Percentiles rank a stretch among this genome's conserved stretches.
These are phyloP conservation scores for Trapa bicornis DNA, from an alignment of 345 rosid genomes.

Conservation along the genomic window DNA sequence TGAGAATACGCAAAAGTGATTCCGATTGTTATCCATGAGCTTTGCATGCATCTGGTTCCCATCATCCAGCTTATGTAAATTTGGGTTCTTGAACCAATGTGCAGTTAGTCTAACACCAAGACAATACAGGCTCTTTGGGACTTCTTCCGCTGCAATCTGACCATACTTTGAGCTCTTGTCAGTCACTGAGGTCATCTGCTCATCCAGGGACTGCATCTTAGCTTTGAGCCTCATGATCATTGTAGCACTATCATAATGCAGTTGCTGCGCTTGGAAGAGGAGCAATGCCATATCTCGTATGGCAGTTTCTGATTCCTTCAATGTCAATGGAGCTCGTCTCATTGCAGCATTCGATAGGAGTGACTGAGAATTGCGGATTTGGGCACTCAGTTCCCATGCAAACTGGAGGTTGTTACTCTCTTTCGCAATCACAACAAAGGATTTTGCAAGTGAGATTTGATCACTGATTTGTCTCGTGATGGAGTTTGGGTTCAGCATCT, in stretches of 20 bases:
- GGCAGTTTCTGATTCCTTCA: slow-evolving; percentile 59
- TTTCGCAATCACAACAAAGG: slow-evolving; percentile 82
- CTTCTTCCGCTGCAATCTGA: slow-evolving; percentile 96
- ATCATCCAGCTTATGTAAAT: slow-evolving; percentile 29
- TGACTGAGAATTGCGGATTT: slow-evolving; percentile 73
- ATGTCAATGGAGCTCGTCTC: slow-evolving; percentile 55
- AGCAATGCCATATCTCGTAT: slow-evolving; percentile 75
- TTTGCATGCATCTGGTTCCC: slow-evolving; percentile 27
- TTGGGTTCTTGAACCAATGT: slow-evolving; percentile 56
- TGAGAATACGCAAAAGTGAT: slow-evolving; percentile 78
- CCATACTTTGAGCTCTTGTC: slow-evolving; percentile 86
- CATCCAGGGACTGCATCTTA: slow-evolving; percentile 67
- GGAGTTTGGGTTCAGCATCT: slow-evolving; percentile 64
- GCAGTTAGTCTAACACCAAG: slow-evolving; percentile 71
- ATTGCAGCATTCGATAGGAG: slow-evolving; percentile 70
- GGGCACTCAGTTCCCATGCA: slow-evolving; percentile 96
- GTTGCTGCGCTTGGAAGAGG: slow-evolving; percentile 78
- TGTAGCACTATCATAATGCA: slow-evolving; percentile 84
- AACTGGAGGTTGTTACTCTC: slow-evolving; percentile 88
- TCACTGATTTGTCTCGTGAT: slow-evolving; percentile 76
- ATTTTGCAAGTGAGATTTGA: slow-evolving; percentile 85
- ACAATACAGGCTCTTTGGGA: slow-evolving; percentile 86
- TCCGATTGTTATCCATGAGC: slow-evolving; percentile 44
- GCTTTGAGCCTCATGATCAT: slow-evolving; percentile 93
- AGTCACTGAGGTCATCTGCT: slow-evolving; percentile 48